A percentile compares a stretch with the other conserved stretches of the same genome.
These are phyloP conservation scores for Leccinum pellstonianum DNA, from an alignment of 768 basidiomycete genomes.

Conservation along the genomic window DNA sequence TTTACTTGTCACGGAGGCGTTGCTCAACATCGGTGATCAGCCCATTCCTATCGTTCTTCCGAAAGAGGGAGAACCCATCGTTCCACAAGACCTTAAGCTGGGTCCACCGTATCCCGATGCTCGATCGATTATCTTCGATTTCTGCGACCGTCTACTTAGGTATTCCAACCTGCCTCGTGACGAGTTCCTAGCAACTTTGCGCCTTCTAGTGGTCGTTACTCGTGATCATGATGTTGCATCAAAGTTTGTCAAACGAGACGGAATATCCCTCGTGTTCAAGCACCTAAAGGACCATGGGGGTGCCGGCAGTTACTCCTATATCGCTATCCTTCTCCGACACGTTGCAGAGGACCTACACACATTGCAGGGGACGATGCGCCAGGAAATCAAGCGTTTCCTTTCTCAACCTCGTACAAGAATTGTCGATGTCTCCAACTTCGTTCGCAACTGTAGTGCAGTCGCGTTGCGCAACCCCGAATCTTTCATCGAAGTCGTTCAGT, in stretches of 20 bases:
- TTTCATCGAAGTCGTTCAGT: slow-evolving; percentile 73
- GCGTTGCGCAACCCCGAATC: slow-evolving; percentile 76
- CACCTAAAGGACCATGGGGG: slow-evolving; percentile 59
- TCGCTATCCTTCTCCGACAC: slow-evolving; percentile 89
- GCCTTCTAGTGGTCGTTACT: slow-evolving; percentile 83
- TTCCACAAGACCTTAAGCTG: slow-evolving; percentile 46
- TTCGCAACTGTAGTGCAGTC: slow-evolving; percentile 73
- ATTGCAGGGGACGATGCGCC: slow-evolving; percentile 72
- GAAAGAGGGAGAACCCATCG: slow-evolving; percentile 66
- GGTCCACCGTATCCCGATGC: slow-evolving; percentile 66
- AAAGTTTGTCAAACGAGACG: slow-evolving; percentile 67
- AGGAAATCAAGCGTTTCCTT: slow-evolving; percentile 82
- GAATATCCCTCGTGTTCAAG: slow-evolving; percentile 61
- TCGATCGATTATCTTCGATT: slow-evolving; percentile 68
- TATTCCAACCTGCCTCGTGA: slow-evolving; percentile 68
- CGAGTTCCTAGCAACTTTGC: slow-evolving; percentile 77
- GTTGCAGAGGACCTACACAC: slow-evolving; percentile 73
- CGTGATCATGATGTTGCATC: slow-evolving; percentile 63
- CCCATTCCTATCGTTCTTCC: slow-evolving; percentile 64
- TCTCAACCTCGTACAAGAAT: slow-evolving; percentile 64
- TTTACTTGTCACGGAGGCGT: slow-evolving; percentile 80
- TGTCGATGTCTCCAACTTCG: slow-evolving; percentile 69
- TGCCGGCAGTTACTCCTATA: slow-evolving; percentile 74
- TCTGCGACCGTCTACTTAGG: slow-evolving; percentile 69
- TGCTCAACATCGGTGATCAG: slow-evolving; percentile 75